Conservation (phyloP, 176 grass and related monocot species). For the Miscanthus lutarioriparius region DNA sequence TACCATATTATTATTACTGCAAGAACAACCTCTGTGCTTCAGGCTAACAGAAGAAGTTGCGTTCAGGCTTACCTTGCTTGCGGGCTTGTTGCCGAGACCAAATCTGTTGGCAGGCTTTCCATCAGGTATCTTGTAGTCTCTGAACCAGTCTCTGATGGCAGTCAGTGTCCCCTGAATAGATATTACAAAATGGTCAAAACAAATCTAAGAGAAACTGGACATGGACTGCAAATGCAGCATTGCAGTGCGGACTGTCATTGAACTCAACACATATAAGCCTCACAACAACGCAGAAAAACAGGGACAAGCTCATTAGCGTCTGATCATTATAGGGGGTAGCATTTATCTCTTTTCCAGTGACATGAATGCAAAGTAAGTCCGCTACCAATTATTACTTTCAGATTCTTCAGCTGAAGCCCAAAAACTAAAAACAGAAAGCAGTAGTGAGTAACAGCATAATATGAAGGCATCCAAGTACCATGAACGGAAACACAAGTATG, state of each 20-base stretch:
- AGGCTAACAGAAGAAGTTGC: slow-evolving; percentile 14
- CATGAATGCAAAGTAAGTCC: slow-evolving; percentile 5
- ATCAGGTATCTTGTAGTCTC: slow-evolving; percentile 99
- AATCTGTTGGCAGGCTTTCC: slow-evolving; percentile 96
- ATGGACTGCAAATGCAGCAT: neutral
- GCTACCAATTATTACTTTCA: slow-evolving; percentile 10
- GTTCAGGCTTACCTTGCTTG: slow-evolving; percentile 68
- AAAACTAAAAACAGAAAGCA: neutral
- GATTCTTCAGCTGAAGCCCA: neutral
- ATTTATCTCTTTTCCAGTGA: neutral
- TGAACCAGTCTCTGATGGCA: slow-evolving; percentile 96
- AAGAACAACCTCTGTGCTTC: neutral
- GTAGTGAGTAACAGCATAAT: neutral
- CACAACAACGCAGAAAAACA: neutral
- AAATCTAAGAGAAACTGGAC: slow-evolving; percentile 16
- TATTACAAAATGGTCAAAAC: slow-evolving; percentile 13
- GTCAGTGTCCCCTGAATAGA: slow-evolving; percentile 82
- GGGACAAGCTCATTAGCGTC: neutral
- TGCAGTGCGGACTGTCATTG: neutral
- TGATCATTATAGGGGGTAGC: neutral
- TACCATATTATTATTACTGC: slow-evolving; percentile 17
- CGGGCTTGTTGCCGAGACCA: slow-evolving; percentile 85
- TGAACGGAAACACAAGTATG: neutral
- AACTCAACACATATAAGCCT: slow-evolving; percentile 10
- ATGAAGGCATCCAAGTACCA: neutral